phyloP scores from a whole-genome alignment of 2,329 filamentous ascomycete species.

The Monosporascus sp. region DNA sequence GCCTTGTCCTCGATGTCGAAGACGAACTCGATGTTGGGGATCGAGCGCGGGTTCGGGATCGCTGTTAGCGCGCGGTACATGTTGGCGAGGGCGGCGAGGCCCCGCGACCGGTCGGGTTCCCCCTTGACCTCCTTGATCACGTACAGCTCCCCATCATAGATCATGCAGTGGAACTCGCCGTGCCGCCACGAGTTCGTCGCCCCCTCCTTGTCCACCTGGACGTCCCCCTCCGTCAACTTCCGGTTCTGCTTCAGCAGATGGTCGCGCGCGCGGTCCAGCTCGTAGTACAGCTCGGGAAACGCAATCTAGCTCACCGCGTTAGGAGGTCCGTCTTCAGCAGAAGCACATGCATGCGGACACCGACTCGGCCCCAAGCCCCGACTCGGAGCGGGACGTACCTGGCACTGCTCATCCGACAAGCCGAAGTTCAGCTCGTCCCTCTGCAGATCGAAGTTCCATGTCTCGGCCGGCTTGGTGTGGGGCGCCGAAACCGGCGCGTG shows the following conservation, averaged over 20 bases:
- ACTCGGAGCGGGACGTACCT: slow-evolving; percentile 5
- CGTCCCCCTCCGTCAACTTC: slow-evolving; percentile 10
- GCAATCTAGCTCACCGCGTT: slow-evolving; percentile 7
- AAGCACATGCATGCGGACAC: not conserved
- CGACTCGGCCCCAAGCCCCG: too few species aligned
- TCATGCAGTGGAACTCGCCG: slow-evolving; percentile 17
- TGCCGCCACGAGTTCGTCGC: slow-evolving; percentile 10
- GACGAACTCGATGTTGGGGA: slow-evolving; percentile 18
- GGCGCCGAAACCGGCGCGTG: not conserved
- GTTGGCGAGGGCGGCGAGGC: slow-evolving; percentile 15
- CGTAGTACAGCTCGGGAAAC: slow-evolving; percentile 16
- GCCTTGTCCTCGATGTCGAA: slow-evolving; percentile 18
- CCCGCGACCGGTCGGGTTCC: slow-evolving; percentile 18
- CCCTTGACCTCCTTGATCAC: slow-evolving; percentile 15
- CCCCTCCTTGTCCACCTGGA: slow-evolving; percentile 10
- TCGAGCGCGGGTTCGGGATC: slow-evolving; percentile 11
- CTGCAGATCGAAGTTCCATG: slow-evolving; percentile 12
- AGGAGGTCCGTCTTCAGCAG: not conserved
- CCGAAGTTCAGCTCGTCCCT: slow-evolving; percentile 15
- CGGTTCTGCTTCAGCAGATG: slow-evolving; percentile 10
- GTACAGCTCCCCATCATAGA: slow-evolving; percentile 16
- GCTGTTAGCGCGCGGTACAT: slow-evolving; percentile 16
- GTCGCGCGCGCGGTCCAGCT: slow-evolving; percentile 16
- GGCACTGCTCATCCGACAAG: slow-evolving; percentile 14
- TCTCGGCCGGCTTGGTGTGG: not conserved